These are phyloP conservation scores for Barbarea vulgaris DNA, from an alignment of 345 rosid species.

Conservation along the genomic window DNA sequence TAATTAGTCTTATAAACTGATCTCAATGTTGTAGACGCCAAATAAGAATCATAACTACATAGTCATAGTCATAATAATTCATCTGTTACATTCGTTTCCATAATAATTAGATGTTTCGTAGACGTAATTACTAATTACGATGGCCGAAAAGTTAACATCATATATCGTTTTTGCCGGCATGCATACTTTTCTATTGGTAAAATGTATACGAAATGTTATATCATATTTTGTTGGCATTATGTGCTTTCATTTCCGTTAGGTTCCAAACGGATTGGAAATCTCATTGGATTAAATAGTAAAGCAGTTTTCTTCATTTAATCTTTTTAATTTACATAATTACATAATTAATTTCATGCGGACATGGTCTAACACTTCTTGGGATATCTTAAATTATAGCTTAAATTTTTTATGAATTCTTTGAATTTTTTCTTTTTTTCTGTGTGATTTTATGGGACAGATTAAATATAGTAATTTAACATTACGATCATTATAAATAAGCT, in stretches of 20 bases:
- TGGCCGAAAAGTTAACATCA: slow-evolving; percentile 26
- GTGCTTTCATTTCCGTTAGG: neutral
- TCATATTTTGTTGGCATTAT: neutral
- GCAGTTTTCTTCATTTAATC: no score
- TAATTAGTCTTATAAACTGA: slow-evolving; percentile 17
- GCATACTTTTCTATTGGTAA: slow-evolving; percentile 27
- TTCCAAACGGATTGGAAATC: neutral
- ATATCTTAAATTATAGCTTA: neutral
- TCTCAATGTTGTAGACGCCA: slow-evolving; percentile 25
- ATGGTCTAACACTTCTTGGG: neutral
- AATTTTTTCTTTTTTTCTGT: neutral
- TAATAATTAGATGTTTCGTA: slow-evolving; percentile 33
- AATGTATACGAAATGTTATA: slow-evolving; percentile 21
- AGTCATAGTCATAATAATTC: slow-evolving; percentile 19
- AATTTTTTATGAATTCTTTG: neutral
- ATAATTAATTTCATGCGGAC: no score
- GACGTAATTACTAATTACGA: slow-evolving; percentile 31
- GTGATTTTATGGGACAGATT: neutral
- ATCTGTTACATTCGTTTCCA: slow-evolving; percentile 23
- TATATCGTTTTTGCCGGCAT: neutral
- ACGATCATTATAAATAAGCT: neutral
- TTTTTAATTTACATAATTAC: no score
- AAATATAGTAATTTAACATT: neutral
- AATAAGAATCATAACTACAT: slow-evolving; percentile 29
- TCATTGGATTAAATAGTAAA: no score